phyloP scores from a whole-genome alignment of 352 stramenopile genomes.

The Globisporangium emineosum region DNA sequence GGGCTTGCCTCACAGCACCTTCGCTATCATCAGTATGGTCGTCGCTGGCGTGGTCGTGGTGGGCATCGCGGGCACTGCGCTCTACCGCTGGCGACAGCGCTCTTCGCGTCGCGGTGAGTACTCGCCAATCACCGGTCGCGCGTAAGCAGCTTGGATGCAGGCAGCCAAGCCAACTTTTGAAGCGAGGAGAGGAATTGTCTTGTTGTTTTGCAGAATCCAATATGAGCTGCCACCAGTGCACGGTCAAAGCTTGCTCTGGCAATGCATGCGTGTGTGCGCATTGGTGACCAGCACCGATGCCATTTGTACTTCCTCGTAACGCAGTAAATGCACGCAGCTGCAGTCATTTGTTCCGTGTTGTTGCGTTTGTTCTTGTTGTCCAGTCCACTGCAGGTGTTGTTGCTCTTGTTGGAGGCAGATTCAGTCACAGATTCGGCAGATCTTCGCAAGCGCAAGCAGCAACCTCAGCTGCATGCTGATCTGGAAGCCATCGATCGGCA shows the following conservation, averaged over 20 bases:
- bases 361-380: background rate
- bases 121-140: conserved; percentile 37
- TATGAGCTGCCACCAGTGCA: background rate
- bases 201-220: conserved; percentile 1
- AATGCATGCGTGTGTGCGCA: background rate
- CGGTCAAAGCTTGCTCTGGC: background rate
- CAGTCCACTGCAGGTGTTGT: no score
- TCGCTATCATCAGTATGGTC: conserved; percentile 16
- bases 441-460: background rate
- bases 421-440: background rate
- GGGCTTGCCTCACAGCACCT: background rate
- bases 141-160: conserved; percentile 17
- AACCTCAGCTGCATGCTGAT: background rate
- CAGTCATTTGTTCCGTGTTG: conserved; percentile 1
- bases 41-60: conserved; percentile 19
- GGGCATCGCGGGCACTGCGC: conserved; percentile 10
- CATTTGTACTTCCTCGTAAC: conserved; percentile 1
- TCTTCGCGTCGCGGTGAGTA: conserved; percentile 35
- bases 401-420: background rate
- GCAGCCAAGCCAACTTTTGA: background rate
- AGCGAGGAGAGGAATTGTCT: background rate
- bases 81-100: conserved; percentile 25
- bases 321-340: background rate
- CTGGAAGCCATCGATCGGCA: background rate
- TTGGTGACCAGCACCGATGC: background rate